Base-by-base conservation (phyloP, 805 yeast species). In the Yarrowia sp. region DNA sequence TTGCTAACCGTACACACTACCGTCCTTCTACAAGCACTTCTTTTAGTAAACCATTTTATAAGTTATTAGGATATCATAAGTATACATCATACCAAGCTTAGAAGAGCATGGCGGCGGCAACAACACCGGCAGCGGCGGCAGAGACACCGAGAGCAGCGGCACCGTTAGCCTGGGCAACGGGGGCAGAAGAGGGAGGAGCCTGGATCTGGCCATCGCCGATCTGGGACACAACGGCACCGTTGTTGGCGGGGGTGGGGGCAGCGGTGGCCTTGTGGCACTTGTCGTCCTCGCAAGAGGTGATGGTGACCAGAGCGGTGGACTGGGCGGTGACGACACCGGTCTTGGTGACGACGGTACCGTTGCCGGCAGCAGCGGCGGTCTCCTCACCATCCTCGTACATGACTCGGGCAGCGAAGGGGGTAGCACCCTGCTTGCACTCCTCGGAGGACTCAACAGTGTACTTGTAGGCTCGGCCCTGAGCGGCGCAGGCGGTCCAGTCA, bases 271-370 rank as follows among this genome's bases (percentile, higher is more conserved):
- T 42, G 42, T 69, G 38, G 69, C 46, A 42, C 42, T 65, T 64
- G 70, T 67, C 40, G 14, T 59, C 68, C 19, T 9, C 35, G 66
- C 70, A 42, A 67, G 65, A 35, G 63, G 69, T 45, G 68, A 61
- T 50, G 71, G 67, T 48, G 69, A 69, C 55, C 8, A 45, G 35
- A 35, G n/a, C 9, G 70, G 71, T 40, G 68, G 71, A 42, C 63
- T 49, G 22, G 52, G 70, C 42, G 61, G 46, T 50, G 40, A 35
- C 63, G 64, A 36, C 49, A 36, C 63, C 55, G 32, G 43, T 15
- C 45, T 46, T 22, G 70, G 48, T 53, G 67, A 36, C 48, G 43
- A 41, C 35, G 52, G 58, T 41, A 16, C 49, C 68, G 48, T 52
- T 41, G 36, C 41, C 26, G 19, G 50, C 41, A 16, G 67, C 63